phyloP scores from a whole-genome alignment of 129 eudicot genomes.

The Saussurea involucrata region DNA sequence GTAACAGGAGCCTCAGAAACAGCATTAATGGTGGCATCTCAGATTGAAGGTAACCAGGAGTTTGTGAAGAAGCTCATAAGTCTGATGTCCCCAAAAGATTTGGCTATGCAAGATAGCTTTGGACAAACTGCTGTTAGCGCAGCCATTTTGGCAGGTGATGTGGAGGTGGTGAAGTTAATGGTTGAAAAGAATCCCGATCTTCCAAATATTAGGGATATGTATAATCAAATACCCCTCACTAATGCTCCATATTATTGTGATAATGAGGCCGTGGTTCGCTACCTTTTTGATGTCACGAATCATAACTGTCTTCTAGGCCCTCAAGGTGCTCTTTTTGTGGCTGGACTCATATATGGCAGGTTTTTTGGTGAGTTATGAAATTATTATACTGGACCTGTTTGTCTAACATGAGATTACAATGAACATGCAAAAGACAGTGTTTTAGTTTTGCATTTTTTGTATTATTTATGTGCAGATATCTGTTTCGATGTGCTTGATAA shows the following conservation, averaged over 20 bases:
- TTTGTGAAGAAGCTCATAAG: slow-evolving; percentile 6
- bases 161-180: slow-evolving; percentile 6
- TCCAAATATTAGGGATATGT: slow-evolving; percentile 2
- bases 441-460: background rate
- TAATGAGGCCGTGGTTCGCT: slow-evolving; percentile 3
- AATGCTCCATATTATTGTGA: background rate
- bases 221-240: slow-evolving; percentile 8
- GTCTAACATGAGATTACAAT: background rate
- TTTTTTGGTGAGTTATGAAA: slow-evolving; percentile 16
- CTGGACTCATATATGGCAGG: slow-evolving; percentile 3
- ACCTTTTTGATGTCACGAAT: background rate
- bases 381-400: background rate
- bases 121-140: slow-evolving; percentile 17
- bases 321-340: background rate
- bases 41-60: background rate
- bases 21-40: slow-evolving; percentile 18
- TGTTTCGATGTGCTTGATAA: slow-evolving; percentile 2
- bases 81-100: background rate
- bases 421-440: background rate
- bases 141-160: slow-evolving; percentile 4
- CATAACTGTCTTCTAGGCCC: background rate
- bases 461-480: slow-evolving; percentile 2
- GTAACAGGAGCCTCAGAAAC: slow-evolving; percentile 23
- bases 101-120: slow-evolving; percentile 15
- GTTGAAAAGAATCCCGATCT: slow-evolving; percentile 6